Conservation (phyloP, 306 rosid species). For the Bauhinia variegata region DNA sequence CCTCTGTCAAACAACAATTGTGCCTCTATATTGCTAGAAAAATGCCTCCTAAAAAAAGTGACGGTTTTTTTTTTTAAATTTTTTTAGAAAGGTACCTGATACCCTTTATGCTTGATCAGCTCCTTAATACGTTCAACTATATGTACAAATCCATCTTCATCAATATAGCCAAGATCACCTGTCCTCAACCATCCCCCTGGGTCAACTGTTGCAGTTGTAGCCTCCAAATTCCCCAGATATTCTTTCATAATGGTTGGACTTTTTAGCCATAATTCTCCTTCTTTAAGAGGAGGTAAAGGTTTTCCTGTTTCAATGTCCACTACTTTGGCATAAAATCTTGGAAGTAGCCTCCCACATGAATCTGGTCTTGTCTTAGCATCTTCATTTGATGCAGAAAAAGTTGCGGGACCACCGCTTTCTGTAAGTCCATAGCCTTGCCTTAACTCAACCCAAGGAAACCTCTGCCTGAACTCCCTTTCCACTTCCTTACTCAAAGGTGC, state of each 20-base stretch:
- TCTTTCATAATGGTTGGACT: conserved; percentile 76
- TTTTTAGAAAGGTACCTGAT: conserved; percentile 70
- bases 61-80: no score
- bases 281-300: conserved; percentile 60
- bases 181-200: conserved; percentile 79
- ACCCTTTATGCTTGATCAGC: conserved; percentile 89
- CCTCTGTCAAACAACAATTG: no score
- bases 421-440: conserved; percentile 89
- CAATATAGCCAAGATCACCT: conserved; percentile 82
- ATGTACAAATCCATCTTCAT: conserved; percentile 66
- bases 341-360: conserved; percentile 64
- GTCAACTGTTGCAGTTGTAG: conserved; percentile 63
- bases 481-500: conserved; percentile 84
- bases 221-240: conserved; percentile 72
- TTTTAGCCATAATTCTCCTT: conserved; percentile 86
- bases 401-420: conserved; percentile 66
- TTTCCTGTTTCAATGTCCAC: conserved; percentile 62
- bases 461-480: conserved; percentile 54
- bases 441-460: conserved; percentile 85
- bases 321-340: conserved; percentile 69
- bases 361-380: conserved; percentile 56
- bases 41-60: no score
- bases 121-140: conserved; percentile 81
- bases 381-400: conserved; percentile 46
- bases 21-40: no score